Evolutionary conservation across 352 stramenopile species (phyloP).

Genomic region (Peronosclerospora sorghi): DNA sequence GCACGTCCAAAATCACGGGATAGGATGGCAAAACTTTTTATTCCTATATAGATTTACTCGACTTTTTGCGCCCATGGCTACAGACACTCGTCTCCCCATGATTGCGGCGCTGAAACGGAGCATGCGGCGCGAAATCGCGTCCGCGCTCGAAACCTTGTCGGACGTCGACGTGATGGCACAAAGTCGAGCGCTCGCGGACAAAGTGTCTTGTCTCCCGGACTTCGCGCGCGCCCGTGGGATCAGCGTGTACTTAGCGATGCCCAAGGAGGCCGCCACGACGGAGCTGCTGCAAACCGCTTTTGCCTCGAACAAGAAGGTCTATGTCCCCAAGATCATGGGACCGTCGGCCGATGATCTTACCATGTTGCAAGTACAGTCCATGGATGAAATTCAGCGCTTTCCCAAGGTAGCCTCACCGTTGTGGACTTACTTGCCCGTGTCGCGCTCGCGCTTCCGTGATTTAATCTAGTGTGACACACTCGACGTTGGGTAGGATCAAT

Average conservation of each 20-base stretch:
- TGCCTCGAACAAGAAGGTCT: conserved; percentile 56
- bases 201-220: conserved; percentile 38
- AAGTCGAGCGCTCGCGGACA: conserved; percentile 34
- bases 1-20: too few relatives aligned
- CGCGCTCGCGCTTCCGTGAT: background rate
- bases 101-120: conserved; percentile 36
- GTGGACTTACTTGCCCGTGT: background rate
- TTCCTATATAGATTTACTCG: too few relatives aligned
- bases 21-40: too few relatives aligned
- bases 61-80: too few relatives aligned
- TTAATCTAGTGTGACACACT: conserved; percentile 10
- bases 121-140: conserved; percentile 46
- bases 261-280: conserved; percentile 55
- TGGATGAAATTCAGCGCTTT: conserved; percentile 65
- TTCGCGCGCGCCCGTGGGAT: conserved; percentile 33
- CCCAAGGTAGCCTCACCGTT: conserved; percentile 37
- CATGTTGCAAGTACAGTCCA: conserved; percentile 60
- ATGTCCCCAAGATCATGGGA: conserved; percentile 82
- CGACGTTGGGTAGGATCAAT: conserved; percentile 56
- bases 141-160: conserved; percentile 27
- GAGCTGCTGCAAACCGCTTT: conserved; percentile 48
- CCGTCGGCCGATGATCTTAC: conserved; percentile 49
- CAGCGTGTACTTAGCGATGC: conserved; percentile 83
- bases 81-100: too few relatives aligned
- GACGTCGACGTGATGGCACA: conserved; percentile 35